Evolutionary conservation across 2,329 filamentous ascomycete species (phyloP), one percentile per base, ranked within the genome.

Genomic region (Dactylonectria macrodidyma): DNA sequence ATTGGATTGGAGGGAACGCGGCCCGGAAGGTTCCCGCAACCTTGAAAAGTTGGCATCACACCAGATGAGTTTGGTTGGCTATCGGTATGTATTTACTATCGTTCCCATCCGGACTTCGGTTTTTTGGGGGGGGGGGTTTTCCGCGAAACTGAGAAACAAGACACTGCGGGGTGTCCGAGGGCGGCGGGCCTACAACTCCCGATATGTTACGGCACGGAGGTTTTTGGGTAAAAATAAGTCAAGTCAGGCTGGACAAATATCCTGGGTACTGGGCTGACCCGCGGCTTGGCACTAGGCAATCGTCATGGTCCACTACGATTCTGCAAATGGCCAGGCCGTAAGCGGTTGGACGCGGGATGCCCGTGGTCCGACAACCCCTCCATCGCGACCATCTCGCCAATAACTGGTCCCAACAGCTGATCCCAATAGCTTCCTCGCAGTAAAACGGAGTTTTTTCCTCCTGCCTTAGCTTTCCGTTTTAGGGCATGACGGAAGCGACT

Each of bases 271-370:
- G 36, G 36, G 36, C 41, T 44, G 36, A 38, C 36, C 41, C 48
- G 48, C 55, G 47, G 62, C 62, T 65, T 59, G 62, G 52, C 52
- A 41, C 38, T 24, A 58, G 33, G 41, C 38, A 55, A 61, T 52
- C 33, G 58, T 60, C 58, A 66, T 61, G 51, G 57, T 34, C 46
- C 19, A 36, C 34, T 64, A 50, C 47, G 60, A 67, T 50, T 33
- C 34, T 64, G 55, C 47, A 50, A 67, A 55, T 33, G 34, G 51
- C 63, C 52, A 58, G 33, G 46, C 60, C 59, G 41, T 51, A 63
- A 67, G 56, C 55, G 55, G 60, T 65, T 67, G 65, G 51, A 36
- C 50, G 50, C 62, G 66, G 66, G n/a, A 54, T 62, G 62, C n/a
- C 66, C 58, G 62, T 68, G 52, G 65, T 57, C 46, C 57, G 61